Base-by-base conservation (phyloP, 371 early-diverging fungal genomes). In the Nematocida sp. region DNA sequence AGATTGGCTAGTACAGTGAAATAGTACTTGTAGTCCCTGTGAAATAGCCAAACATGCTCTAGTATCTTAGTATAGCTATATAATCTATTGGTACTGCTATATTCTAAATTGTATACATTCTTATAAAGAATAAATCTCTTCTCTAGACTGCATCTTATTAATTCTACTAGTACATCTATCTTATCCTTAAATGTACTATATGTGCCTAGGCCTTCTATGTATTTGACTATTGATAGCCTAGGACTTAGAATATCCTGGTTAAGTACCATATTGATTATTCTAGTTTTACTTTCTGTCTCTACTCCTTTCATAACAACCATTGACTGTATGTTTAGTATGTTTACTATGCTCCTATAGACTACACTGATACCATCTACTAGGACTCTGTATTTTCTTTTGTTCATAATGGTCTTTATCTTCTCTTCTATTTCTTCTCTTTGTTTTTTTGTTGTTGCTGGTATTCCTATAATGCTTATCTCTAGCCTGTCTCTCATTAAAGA, bases 61-160 rank as follows among this genome's bases (percentile, higher is more conserved):
- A 63, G 27, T 41, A 63, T 63, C 3, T n/a, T 9, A 29, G 7
- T 19, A 25, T 63, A 63, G 49, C 37, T 63, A 11, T 38, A 63
- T 4, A 43, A 9, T 1, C 45, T 47, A 21, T 35, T 47, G 7
- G 25, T 48, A 0, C 23, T n/a, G 15, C 48, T 46, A 0, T n/a
- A 4, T n/a, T 63, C 63, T 31, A 63, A 51, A 9, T 63, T 63
- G 40, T 63, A 45, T 19, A 48, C 45, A 43, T 45, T 43, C 29
- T 63, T 45, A 29, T 63, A 63, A 4, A 63, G 63, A 13, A 17
- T 63, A 29, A 63, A 63, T 47, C 63, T 38, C 35, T 31, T 48
- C 23, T 13, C 25, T 35, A 63, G n/a, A 25, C 63, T 63, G 17
- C n/a, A 19, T 27, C 45, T 32, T 4, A 38, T 19, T 5, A 38